A percentile compares a stretch with the other conserved stretches of the same genome.
These are phyloP conservation scores for Glonium stellatum DNA, from an alignment of 495 filamentous ascomycete species.

Conservation along the genomic window DNA sequence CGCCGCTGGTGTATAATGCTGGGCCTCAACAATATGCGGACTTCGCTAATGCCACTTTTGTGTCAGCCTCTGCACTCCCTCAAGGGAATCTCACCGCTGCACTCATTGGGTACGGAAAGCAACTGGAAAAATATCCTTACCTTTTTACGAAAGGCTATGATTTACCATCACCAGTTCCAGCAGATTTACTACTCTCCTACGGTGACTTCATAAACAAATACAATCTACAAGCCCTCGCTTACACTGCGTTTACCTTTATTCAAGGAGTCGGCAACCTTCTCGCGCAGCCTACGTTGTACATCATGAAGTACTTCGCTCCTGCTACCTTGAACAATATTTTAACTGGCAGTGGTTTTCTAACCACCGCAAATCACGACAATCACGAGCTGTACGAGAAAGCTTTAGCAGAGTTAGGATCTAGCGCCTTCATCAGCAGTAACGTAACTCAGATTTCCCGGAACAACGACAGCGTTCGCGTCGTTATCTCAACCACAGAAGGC, in stretches of 20 bases:
- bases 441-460: conserved; percentile 32
- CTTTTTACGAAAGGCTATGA: conserved; percentile 36
- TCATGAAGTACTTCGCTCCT: conserved; percentile 15
- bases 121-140: conserved; percentile 39
- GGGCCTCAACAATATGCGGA: conserved; percentile 23
- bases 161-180: conserved; percentile 39
- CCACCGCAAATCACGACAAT: conserved; percentile 34
- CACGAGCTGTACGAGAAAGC: conserved; percentile 41
- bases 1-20: background rate
- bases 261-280: conserved; percentile 37
- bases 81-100: conserved; percentile 24
- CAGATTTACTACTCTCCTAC: conserved; percentile 38
- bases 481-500: conserved; percentile 35
- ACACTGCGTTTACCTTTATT: background rate
- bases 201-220: conserved; percentile 40
- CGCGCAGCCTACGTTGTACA: conserved; percentile 30
- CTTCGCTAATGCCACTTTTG: background rate
- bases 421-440: conserved; percentile 31
- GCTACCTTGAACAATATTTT: conserved; percentile 12
- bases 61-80: background rate
- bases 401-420: conserved; percentile 26
- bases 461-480: conserved; percentile 23
- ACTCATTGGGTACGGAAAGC: conserved; percentile 28
- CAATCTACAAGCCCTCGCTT: conserved; percentile 30
- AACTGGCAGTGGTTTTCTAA: conserved; percentile 27